Percentiles rank a stretch among this genome's conserved stretches.
These are phyloP conservation scores for Bondarzewia mesenterica DNA, from an alignment of 1,284 basidiomycete genomes.

Conservation along the genomic window DNA sequence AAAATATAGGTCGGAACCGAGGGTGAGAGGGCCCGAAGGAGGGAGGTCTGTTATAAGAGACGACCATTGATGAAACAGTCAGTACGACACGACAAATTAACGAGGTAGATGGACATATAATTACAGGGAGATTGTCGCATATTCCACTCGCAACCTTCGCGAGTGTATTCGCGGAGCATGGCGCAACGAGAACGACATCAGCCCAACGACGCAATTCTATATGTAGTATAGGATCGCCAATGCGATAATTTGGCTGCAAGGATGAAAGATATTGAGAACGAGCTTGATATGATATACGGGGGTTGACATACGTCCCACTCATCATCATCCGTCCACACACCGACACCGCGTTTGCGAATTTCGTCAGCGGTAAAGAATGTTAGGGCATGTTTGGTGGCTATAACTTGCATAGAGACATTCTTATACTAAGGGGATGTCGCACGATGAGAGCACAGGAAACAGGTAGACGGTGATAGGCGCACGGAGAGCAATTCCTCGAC, in stretches of 20 bases:
- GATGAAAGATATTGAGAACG: neutral
- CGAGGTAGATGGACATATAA: slow-evolving; percentile 15
- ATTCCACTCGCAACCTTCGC: slow-evolving; percentile 85
- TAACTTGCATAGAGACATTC: slow-evolving; percentile 77
- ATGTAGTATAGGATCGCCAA: slow-evolving; percentile 92
- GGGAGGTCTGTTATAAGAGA: slow-evolving; percentile 57
- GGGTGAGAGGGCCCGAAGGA: slow-evolving; percentile 81
- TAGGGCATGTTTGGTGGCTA: slow-evolving; percentile 73
- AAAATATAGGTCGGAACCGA: slow-evolving; percentile 83
- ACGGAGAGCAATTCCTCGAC: slow-evolving; percentile 71
- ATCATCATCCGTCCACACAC: slow-evolving; percentile 86
- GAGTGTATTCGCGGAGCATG: slow-evolving; percentile 92
- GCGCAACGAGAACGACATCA: slow-evolving; percentile 89
- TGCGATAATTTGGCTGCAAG: slow-evolving; percentile 33
- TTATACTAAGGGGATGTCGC: slow-evolving; percentile 38
- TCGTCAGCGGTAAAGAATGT: slow-evolving; percentile 65
- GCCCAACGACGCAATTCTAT: slow-evolving; percentile 97
- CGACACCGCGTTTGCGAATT: slow-evolving; percentile 45
- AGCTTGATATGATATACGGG: neutral
- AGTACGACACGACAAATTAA: neutral
- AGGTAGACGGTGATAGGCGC: neutral
- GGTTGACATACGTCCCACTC: slow-evolving; percentile 66
- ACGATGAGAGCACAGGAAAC: neutral
- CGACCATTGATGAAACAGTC: neutral
- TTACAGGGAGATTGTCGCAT: slow-evolving; percentile 86